Evolutionary conservation across 2,329 filamentous ascomycete genomes (phyloP), one percentile per base, ranked within the genome.

Genomic region (Lachnellula occidentalis): DNA sequence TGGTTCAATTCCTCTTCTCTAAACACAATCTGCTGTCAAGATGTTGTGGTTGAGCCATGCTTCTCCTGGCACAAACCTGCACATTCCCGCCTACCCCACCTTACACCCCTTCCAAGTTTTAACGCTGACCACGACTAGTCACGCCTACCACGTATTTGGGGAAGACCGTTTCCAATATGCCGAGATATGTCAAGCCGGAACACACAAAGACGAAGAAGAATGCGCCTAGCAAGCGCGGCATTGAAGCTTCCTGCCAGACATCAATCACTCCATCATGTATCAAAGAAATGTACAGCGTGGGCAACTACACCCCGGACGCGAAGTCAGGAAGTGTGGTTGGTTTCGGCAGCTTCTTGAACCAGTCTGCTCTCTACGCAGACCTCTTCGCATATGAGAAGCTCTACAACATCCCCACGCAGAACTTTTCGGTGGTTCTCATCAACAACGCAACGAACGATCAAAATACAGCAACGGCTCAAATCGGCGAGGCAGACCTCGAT

Each of bases 331-430:
- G 75, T 63, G 72, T 71, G 19, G 69, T 79, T 14, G 77, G 71
- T 17, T 80, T 81, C 59, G 74, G 73, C 36, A 76, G 72, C 51
- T 81, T 80, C 65, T 66, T 81, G 17, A 76, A 79, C 61, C 61
- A 80, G 61, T 76, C 73, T 12, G 77, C 79, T 24, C 69, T 71
- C 27, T 74, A 75, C 60, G 62, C 63, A 4, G 79, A 81, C 58
- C 65, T 79, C 21, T 70, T 71, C 17, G 53, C 60, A 15, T 72
- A 67, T 54, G 65, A 71, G 42, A 49, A 70, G 8, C 58, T 59
- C 2, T 76, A 71, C 57, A 66, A 70, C 37, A 72, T 79, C 17
- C 69, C 76, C 1, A 56, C 61, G 4, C 73, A 78, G 45, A 75
- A 76, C 56, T 77, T 76, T 64, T 69, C 70, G 11, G 69, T 72